Evolutionary conservation across 805 yeast species (phyloP).

Genomic region (Pichia cabralensis): DNA sequence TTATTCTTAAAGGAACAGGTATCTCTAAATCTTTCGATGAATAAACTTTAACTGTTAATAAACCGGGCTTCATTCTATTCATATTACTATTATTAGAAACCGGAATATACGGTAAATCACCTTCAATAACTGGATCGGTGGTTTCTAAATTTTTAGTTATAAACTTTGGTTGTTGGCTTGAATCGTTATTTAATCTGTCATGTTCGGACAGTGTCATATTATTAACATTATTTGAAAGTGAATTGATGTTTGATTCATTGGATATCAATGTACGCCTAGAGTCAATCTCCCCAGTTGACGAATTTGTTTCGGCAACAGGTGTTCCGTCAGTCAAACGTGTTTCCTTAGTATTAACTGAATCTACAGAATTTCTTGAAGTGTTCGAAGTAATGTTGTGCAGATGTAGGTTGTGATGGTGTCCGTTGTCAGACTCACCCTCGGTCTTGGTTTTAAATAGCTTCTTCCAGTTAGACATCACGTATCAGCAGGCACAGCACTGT

Average conservation of each 20-base stretch:
- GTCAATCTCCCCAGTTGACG: too few relatives aligned
- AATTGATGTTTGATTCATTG: too few relatives aligned
- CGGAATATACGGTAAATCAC: too few relatives aligned
- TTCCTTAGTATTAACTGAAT: too few relatives aligned
- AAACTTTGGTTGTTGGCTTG: too few relatives aligned
- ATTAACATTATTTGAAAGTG: conserved; percentile 1
- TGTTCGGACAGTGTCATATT: too few relatives aligned
- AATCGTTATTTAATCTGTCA: too few relatives aligned
- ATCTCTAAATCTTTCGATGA: conserved; percentile 56
- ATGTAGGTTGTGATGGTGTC: conserved; percentile 12
- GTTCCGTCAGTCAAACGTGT: too few relatives aligned
- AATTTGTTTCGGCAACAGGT: too few relatives aligned
- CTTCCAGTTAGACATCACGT: conserved; percentile 28
- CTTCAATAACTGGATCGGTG: conserved; percentile 26
- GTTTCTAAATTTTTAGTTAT: conserved; percentile 21
- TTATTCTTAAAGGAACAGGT: conserved; percentile 62
- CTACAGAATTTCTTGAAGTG: too few relatives aligned
- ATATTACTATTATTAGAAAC: background rate
- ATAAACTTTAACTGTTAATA: conserved; percentile 69
- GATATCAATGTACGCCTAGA: too few relatives aligned
- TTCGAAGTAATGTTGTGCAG: conserved; percentile 8
- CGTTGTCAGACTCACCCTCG: background rate
- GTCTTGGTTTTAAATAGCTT: conserved; percentile 20
- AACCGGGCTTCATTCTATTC: conserved; percentile 42
- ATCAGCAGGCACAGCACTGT: too few relatives aligned